Conservation (phyloP, 2,329 filamentous ascomycete species). For the Monosporascus sp. region DNA sequence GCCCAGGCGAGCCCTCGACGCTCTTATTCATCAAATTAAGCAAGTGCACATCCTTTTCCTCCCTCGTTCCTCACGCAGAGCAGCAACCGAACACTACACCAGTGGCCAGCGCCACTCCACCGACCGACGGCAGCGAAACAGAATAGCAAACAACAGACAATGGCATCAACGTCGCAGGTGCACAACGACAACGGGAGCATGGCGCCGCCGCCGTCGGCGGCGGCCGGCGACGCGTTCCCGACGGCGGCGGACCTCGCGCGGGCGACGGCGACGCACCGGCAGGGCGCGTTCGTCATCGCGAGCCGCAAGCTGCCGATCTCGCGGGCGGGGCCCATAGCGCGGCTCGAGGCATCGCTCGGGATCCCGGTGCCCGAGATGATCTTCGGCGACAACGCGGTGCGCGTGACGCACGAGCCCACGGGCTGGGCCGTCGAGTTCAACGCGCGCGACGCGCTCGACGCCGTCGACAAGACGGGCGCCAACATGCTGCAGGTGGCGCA, state of each 20-base stretch:
- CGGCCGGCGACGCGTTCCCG: conserved; percentile 48
- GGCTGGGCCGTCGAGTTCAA: conserved; percentile 78
- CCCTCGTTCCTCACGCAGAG: too few relatives aligned
- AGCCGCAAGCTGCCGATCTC: conserved; percentile 92
- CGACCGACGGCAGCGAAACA: too few relatives aligned
- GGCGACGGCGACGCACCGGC: conserved; percentile 51
- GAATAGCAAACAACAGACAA: background rate
- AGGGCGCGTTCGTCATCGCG: conserved; percentile 66
- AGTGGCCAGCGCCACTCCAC: too few relatives aligned
- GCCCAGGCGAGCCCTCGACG: too few relatives aligned
- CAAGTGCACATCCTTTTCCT: too few relatives aligned
- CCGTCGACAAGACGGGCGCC: conserved; percentile 87
- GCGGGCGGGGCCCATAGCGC: conserved; percentile 84
- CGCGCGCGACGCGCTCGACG: conserved; percentile 80
- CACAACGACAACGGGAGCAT: conserved; percentile 2
- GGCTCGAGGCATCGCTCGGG: conserved; percentile 69
- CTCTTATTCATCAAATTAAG: too few relatives aligned
- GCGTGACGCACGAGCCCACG: conserved; percentile 66
- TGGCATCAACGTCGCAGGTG: background rate
- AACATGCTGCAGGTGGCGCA: conserved; percentile 92
- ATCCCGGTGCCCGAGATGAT: conserved; percentile 98
- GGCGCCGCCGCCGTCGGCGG: conserved; percentile 25
- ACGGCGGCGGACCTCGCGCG: conserved; percentile 41
- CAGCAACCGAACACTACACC: too few relatives aligned
- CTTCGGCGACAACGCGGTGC: conserved; percentile 88